Evolutionary conservation across 495 filamentous ascomycete species (phyloP).

Genomic region (Cercophora samala): DNA sequence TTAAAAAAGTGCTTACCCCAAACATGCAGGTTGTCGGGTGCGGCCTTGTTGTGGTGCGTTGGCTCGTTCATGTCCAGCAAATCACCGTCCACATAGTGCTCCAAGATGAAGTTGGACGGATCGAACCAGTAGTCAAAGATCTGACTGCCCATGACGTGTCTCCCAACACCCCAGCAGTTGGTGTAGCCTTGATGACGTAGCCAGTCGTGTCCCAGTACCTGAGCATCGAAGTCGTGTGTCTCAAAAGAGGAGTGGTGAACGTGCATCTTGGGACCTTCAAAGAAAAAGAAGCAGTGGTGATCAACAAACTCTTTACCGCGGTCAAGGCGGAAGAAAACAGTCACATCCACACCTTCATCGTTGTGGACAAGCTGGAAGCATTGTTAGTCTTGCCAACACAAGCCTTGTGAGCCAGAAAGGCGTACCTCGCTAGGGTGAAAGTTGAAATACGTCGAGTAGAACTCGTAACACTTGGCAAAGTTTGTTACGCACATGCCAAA

Average conservation of each 20-base stretch:
- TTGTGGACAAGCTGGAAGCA: conserved; percentile 45
- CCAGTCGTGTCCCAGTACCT: conserved; percentile 71
- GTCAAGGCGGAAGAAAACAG: conserved; percentile 63
- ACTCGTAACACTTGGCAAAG: conserved; percentile 55
- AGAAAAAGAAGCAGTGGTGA: conserved; percentile 73
- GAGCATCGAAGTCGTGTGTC: conserved; percentile 72
- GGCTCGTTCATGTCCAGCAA: conserved; percentile 61
- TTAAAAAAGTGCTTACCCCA: too few species aligned
- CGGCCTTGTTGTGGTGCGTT: conserved; percentile 41
- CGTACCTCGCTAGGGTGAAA: conserved; percentile 54
- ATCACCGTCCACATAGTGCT: conserved; percentile 70
- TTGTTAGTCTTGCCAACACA: neutral
- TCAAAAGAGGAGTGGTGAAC: conserved; percentile 74
- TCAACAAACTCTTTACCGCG: conserved; percentile 59
- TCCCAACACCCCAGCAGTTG: conserved; percentile 68
- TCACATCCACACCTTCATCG: conserved; percentile 48
- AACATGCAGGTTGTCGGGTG: conserved; percentile 46
- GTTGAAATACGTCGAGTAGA: conserved; percentile 68
- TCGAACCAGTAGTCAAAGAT: conserved; percentile 74
- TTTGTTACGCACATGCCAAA: conserved; percentile 63
- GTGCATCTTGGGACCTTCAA: conserved; percentile 49
- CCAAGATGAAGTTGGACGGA: conserved; percentile 57
- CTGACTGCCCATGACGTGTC: conserved; percentile 65
- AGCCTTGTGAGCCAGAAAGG: neutral
- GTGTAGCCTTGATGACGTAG: conserved; percentile 60